These are phyloP conservation scores for Diaporthe longicolla DNA, from an alignment of 2,329 filamentous ascomycete species.

Conservation along the genomic window DNA sequence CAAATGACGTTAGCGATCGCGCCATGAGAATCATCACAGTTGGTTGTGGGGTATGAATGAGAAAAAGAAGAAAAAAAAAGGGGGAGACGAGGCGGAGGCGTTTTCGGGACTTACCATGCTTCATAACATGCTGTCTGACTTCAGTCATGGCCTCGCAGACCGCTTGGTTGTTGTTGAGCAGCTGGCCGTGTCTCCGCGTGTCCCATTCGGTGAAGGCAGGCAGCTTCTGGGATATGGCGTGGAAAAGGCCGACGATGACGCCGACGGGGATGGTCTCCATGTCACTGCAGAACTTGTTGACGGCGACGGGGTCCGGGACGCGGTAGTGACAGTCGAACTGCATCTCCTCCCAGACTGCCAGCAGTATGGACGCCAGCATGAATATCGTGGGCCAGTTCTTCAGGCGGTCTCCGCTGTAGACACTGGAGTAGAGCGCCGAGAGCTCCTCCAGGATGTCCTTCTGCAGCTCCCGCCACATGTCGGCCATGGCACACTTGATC, in stretches of 20 bases:
- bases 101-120: conserved; percentile 82
- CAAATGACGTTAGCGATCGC: conserved; percentile 55
- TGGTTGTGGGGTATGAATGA: too few species aligned
- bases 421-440: conserved; percentile 92
- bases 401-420: conserved; percentile 96
- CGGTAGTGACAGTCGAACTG: conserved; percentile 99
- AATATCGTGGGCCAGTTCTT: conserved; percentile 99
- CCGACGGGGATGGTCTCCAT: conserved; percentile 98
- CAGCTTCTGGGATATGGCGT: conserved; percentile 97
- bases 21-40: neutral
- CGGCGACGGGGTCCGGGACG: conserved; percentile 84
- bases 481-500: conserved; percentile 96
- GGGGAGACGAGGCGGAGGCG: neutral
- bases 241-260: conserved; percentile 96
- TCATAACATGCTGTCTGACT: conserved; percentile 90
- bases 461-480: conserved; percentile 98
- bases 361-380: conserved; percentile 92
- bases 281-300: conserved; percentile 94
- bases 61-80: too few species aligned
- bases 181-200: conserved; percentile 88
- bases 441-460: conserved; percentile 97
- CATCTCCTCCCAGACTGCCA: conserved; percentile 98
- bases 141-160: conserved; percentile 98
- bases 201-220: conserved; percentile 96
- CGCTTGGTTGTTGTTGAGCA: conserved; percentile 90